A percentile compares a stretch with the other conserved stretches of the same genome.
phyloP scores from a whole-genome alignment of 1,284 basidiomycete species.

The Cutaneotrichosporon sp. region DNA sequence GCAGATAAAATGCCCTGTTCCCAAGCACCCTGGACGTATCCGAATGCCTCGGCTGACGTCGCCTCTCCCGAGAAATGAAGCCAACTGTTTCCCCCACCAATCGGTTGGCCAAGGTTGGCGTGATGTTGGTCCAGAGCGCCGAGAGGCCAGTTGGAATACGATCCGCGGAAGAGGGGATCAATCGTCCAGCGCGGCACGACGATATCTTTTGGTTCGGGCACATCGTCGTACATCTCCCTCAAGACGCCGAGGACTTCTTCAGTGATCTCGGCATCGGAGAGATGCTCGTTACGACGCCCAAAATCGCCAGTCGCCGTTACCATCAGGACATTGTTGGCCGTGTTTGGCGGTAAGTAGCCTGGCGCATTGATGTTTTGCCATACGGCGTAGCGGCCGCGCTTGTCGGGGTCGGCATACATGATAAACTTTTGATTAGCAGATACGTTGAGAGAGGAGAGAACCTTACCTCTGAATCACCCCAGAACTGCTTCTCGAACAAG shows the following conservation, averaged over 20 bases:
- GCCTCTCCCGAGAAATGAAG: conserved; percentile 28
- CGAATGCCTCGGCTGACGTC: conserved; percentile 20
- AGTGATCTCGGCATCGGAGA: conserved; percentile 58
- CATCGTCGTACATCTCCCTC: conserved; percentile 60
- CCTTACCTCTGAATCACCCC: conserved; percentile 65
- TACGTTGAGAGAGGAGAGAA: background rate
- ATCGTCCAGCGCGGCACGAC: conserved; percentile 61
- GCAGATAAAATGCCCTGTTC: conserved; percentile 22
- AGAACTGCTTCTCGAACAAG: conserved; percentile 65
- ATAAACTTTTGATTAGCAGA: conserved; percentile 56
- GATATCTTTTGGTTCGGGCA: conserved; percentile 61
- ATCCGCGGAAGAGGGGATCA: conserved; percentile 63
- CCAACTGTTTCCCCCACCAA: conserved; percentile 13
- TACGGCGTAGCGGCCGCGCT: conserved; percentile 65
- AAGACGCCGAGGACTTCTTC: conserved; percentile 61
- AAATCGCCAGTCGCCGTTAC: conserved; percentile 62
- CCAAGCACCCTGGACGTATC: conserved; percentile 30
- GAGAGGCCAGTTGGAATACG: conserved; percentile 67
- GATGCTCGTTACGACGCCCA: conserved; percentile 60
- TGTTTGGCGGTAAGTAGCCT: conserved; percentile 60
- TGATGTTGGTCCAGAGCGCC: conserved; percentile 32
- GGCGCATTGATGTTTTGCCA: conserved; percentile 68
- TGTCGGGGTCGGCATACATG: conserved; percentile 62
- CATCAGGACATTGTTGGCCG: conserved; percentile 56
- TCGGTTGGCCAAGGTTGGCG: conserved; percentile 28